These are phyloP conservation scores for Protomyces arabidopsidicola DNA, from an alignment of 1,139 yeast genomes.

Conservation along the genomic window DNA sequence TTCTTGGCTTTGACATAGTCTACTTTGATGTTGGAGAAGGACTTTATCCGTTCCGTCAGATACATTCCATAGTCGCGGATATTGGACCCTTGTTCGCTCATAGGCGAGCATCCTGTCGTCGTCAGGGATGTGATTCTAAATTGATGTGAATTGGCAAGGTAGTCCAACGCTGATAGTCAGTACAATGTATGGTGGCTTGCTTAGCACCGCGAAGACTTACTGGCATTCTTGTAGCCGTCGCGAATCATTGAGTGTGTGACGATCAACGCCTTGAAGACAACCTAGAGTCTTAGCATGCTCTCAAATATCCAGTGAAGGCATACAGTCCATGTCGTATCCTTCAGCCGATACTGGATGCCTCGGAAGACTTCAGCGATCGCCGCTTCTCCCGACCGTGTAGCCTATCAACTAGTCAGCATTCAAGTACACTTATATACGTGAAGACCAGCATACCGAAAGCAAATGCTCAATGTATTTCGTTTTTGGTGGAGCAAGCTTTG, in stretches of 20 bases:
- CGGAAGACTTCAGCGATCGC: slow-evolving; percentile 66
- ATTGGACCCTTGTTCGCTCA: slow-evolving; percentile 34
- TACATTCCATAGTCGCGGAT: slow-evolving; percentile 68
- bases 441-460: slow-evolving; percentile 45
- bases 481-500: slow-evolving; percentile 90
- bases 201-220: not conserved
- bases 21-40: slow-evolving; percentile 57
- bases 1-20: slow-evolving; percentile 71
- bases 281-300: slow-evolving; percentile 35
- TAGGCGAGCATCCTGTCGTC: slow-evolving; percentile 27
- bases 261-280: slow-evolving; percentile 76
- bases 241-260: slow-evolving; percentile 87
- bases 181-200: not conserved
- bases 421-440: not conserved
- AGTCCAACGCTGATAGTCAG: slow-evolving; percentile 52
- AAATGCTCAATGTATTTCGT: slow-evolving; percentile 93
- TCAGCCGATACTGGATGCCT: slow-evolving; percentile 56
- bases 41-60: slow-evolving; percentile 62
- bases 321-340: slow-evolving; percentile 77
- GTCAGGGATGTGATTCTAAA: slow-evolving; percentile 49
- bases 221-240: slow-evolving; percentile 66
- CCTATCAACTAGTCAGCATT: slow-evolving; percentile 35
- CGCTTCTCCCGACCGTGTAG: slow-evolving; percentile 52
- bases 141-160: slow-evolving; percentile 55
- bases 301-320: not conserved